phyloP scores from a whole-genome alignment of 768 basidiomycete species.

The Omphalotus guepiniiformis region DNA sequence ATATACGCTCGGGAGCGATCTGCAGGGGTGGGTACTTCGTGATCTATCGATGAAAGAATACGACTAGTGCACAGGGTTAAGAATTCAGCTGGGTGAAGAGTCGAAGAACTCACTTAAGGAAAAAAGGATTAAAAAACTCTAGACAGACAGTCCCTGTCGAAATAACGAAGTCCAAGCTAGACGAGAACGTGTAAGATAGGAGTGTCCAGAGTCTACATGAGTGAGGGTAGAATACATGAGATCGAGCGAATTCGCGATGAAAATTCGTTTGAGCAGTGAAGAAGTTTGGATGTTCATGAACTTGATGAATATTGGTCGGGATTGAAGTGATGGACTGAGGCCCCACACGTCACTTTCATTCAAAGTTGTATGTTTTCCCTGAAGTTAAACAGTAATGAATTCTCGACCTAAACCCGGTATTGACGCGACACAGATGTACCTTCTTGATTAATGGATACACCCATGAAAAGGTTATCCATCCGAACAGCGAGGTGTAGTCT shows the following conservation, averaged over 20 bases:
- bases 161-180: constrained; percentile 60
- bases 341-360: constrained; percentile 70
- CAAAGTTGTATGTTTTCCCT: constrained; percentile 52
- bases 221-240: constrained; percentile 29
- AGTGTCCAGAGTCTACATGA: neutral
- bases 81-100: constrained; percentile 6
- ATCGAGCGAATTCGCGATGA: constrained; percentile 44
- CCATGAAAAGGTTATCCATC: constrained; percentile 74
- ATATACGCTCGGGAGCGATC: constrained; percentile 63
- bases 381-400: neutral
- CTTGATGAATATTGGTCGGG: constrained; percentile 58
- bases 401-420: no score
- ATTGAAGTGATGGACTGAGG: constrained; percentile 64
- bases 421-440: constrained; percentile 29
- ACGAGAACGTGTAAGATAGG: constrained; percentile 2
- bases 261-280: constrained; percentile 39
- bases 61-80: constrained; percentile 24
- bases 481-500: constrained; percentile 69
- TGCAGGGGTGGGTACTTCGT: constrained; percentile 43
- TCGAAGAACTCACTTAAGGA: constrained; percentile 59
- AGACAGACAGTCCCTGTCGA: constrained; percentile 68
- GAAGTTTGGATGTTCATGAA: constrained; percentile 35
- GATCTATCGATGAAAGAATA: constrained; percentile 43
- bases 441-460: constrained; percentile 58
- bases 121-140: constrained; percentile 81